Percentiles rank a stretch among this genome's conserved stretches.
Evolutionary conservation across 768 basidiomycete genomes (phyloP).

Genomic region (Lentinula edodes): DNA sequence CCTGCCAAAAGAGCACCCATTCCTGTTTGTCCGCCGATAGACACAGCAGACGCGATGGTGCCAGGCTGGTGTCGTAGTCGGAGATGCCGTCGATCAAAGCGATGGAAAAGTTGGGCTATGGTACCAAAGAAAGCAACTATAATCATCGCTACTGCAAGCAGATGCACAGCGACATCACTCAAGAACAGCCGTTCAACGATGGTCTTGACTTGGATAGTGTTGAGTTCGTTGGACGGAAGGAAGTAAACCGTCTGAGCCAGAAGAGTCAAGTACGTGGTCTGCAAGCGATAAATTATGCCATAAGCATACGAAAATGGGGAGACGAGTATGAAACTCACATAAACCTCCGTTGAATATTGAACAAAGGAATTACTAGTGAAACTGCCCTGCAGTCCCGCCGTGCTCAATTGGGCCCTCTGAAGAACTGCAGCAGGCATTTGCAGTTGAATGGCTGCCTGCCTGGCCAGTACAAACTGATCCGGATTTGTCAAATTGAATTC

Average conservation of each 20-base stretch:
- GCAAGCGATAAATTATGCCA: neutral
- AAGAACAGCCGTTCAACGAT: conserved; percentile 43
- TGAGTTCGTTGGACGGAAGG: conserved; percentile 24
- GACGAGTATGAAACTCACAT: conserved; percentile 31
- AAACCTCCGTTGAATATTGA: conserved; percentile 33
- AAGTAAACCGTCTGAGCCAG: conserved; percentile 51
- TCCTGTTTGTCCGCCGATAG: conserved; percentile 46
- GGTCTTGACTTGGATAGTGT: conserved; percentile 37
- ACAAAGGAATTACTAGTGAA: conserved; percentile 34
- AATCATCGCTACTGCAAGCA: conserved; percentile 36
- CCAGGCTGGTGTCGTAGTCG: conserved; percentile 43
- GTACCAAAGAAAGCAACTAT: conserved; percentile 37
- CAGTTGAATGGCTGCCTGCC: conserved; percentile 38
- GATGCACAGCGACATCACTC: conserved; percentile 37
- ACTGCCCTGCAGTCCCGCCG: conserved; percentile 30
- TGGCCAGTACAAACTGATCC: conserved; percentile 32
- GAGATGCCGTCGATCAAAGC: conserved; percentile 36
- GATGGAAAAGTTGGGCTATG: conserved; percentile 43
- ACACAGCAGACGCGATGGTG: conserved; percentile 52
- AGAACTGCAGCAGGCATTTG: conserved; percentile 49
- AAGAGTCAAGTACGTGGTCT: conserved; percentile 44
- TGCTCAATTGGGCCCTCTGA: conserved; percentile 35
- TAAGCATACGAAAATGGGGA: neutral
- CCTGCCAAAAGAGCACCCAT: conserved; percentile 37
- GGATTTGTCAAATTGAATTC: conserved; percentile 37